These are phyloP conservation scores for Pseudogymnoascus sp. DNA, from an alignment of 2,329 filamentous ascomycete genomes.

Conservation along the genomic window DNA sequence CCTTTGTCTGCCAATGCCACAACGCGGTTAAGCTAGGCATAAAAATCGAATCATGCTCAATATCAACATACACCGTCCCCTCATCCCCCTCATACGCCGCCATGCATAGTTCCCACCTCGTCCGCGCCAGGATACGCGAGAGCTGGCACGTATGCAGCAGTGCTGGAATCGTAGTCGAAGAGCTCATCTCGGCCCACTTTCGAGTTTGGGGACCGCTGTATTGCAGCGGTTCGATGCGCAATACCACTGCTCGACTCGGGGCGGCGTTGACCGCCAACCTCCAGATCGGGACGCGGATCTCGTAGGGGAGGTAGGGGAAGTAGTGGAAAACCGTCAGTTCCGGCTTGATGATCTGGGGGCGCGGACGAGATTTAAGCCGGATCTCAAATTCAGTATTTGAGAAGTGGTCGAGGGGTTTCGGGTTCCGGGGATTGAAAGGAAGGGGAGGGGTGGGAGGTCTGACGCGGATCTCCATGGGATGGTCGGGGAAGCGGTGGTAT, in stretches of 20 bases:
- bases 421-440: background rate
- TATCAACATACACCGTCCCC: background rate
- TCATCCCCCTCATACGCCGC: background rate
- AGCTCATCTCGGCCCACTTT: background rate
- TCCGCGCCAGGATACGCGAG: background rate
- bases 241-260: background rate
- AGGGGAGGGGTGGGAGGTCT: background rate
- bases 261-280: background rate
- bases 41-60: background rate
- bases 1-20: background rate
- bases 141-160: background rate
- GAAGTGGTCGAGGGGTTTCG: background rate
- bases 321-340: background rate
- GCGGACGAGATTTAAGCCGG: background rate
- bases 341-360: background rate
- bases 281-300: background rate
- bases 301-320: background rate
- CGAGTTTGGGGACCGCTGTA: background rate
- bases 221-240: background rate
- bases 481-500: background rate
- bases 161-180: background rate
- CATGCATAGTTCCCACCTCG: background rate
- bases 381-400: background rate
- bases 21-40: background rate
- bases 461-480: background rate